Base-by-base conservation (phyloP, 169 alveolate species). In the Eimeria sp. region DNA sequence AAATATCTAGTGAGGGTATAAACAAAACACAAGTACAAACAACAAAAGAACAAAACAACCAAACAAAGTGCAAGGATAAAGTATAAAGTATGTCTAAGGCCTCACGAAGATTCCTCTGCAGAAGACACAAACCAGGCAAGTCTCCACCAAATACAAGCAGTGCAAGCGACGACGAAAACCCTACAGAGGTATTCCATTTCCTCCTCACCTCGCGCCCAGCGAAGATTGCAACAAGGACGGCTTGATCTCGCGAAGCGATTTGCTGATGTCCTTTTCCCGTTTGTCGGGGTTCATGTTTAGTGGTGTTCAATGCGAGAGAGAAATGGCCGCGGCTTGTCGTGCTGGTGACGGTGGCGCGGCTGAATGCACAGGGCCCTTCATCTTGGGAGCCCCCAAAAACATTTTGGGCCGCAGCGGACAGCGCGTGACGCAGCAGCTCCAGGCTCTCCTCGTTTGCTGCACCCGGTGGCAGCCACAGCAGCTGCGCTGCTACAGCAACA, bases 391-490 rank as follows among this genome's bases (percentile, higher is more conserved):
- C 91, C 51, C 75, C 45, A 10, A n/a, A 13, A 30, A 43, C 51
- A 22, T 4, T 54, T 54, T 20, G 9, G 20, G 70, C n/a, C 5
- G 70, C 20, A 61, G 75, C 73, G 4, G 57, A 72, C 4, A 83
- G n/a, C 30, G 51, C 30, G 3, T 9, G 67, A 45, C 73, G 75
- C 16, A 83, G 49, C 75, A 83, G 51, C 45, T 83, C 91, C 25
- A 83, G 5, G 51, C 91, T 83, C 75, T 83, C 75, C n/a, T 49
- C 51, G 75, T 10, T 83, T 54, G 73, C 57, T 30, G 49, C 70
- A 18, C 91, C 91, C 14, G 91, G 75, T 14, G 91, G 73, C 70
- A 83, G 73, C 91, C 91, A 83, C 27, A 83, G 20, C 49, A 83
- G 11, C 75, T 57, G 91, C 10, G 91, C 91, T 27, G 61, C 13